Base-by-base conservation (phyloP, 441 rosid species). In the Bocquillonia castaneifolia region DNA sequence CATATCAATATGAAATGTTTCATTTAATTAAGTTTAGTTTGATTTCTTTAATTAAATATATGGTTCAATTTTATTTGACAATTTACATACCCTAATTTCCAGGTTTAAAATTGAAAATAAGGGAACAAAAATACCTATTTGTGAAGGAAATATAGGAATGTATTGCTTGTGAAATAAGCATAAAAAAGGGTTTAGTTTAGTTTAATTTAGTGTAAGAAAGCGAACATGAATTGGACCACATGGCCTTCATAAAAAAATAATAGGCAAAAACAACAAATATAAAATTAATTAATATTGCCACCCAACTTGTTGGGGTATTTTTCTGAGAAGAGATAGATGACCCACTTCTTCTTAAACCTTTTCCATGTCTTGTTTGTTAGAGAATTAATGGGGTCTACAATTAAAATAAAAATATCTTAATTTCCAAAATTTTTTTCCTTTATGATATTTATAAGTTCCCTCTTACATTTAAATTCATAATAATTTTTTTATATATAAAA, bases 281-380 rank as follows among this genome's bases (percentile, higher is more conserved):
- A 14, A 58, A 66, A 69, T 29, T 66, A 74, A 76, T 76, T 70
- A 83, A 81, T 77, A 44, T 71, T 77, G 79, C 72, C 76, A 86
- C 84, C 91, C 81, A 86, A 82, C 87, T 84, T 81, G 93, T 80
- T 80, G 88, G 81, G 86, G 74, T 40, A 79, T 86, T 79, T 86
- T 79, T 81, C 85, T 78, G 75, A 84, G 79, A 73, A 71, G 81
- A 71, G 77, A 70, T 67, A 68, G 69, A 20, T 72, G 86, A 78
- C 85, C 84, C 80, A 71, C 80, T 62, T 22, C 76, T 76, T 18
- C 71, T 71, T 67, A 50, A 44, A 54, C 77, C 78, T 69, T 72
- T 67, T 67, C 74, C 81, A 75, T 73, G 89, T 80, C 74, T 79
- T 81, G 82, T 75, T 79, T 79, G 54, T 76, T 83, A 78, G 53